Evolutionary conservation across 257 asterid genomes (phyloP).

Genomic region (Hygrophila difformis): DNA sequence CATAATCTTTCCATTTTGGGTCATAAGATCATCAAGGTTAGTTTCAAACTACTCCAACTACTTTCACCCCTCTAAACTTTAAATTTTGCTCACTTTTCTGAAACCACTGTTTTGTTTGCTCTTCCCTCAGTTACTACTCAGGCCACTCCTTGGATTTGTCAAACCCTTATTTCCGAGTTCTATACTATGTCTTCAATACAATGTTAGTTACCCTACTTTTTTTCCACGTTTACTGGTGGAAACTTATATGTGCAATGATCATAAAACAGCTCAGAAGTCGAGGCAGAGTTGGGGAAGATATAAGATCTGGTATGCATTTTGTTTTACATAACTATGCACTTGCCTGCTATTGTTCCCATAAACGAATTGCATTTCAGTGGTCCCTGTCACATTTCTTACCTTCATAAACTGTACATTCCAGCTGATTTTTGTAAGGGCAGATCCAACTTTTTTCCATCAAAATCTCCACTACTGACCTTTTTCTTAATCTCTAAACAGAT

Average conservation of each 20-base stretch:
- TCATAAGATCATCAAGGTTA: conserved; percentile 63
- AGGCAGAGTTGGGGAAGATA: conserved; percentile 94
- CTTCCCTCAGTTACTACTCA: conserved; percentile 46
- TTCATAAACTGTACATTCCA: too few species aligned
- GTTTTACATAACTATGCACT: too few species aligned
- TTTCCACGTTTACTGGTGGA: conserved; percentile 96
- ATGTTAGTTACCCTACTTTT: conserved; percentile 70
- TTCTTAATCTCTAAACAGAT: too few species aligned
- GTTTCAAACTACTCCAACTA: neutral
- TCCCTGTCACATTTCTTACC: too few species aligned
- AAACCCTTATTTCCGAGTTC: conserved; percentile 18
- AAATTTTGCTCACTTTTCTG: neutral
- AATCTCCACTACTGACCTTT: too few species aligned
- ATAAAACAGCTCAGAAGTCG: conserved; percentile 66
- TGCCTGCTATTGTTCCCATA: neutral
- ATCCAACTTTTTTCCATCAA: too few species aligned
- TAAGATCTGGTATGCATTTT: conserved; percentile 61
- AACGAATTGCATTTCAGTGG: neutral
- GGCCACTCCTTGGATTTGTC: conserved; percentile 40
- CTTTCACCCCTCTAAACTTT: neutral
- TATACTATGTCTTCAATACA: conserved; percentile 78
- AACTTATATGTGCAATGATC: conserved; percentile 78
- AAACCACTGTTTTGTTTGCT: conserved; percentile 22
- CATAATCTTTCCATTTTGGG: conserved; percentile 80
- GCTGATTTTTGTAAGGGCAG: too few species aligned